Evolutionary conservation across 345 rosid genomes (phyloP), one percentile per base, ranked within the genome.

Genomic region (Eutrema japonicum): DNA sequence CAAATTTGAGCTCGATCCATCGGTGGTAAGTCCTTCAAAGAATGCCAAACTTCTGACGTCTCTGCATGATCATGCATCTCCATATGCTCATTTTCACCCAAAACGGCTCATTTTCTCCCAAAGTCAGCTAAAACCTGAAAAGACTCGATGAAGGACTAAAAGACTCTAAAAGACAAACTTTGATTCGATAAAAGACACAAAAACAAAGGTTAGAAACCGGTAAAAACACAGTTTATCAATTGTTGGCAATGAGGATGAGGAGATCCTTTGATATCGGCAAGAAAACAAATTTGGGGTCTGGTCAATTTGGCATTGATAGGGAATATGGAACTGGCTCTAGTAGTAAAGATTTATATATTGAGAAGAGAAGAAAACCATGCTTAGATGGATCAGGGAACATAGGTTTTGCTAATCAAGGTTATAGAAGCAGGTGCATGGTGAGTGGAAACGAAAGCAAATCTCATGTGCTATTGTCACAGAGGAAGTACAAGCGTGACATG

Each of bases 251-350:
- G 71, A 76, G 77, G 71, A 73, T 43, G 72, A 78, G 79, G 71
- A 74, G 67, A 47, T 75, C n/a, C 14, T 72, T 66, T 52, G 84
- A 79, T 55, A 38, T 76, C 10, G 76, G 70, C 3, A 71, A 82
- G 14, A 82, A 84, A 71, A 82, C 82, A 64, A 66, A 74, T 79
- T 52, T 80, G 72, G 87, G 82, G 68, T 81, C 89, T 38, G 82
- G 61, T 52, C 76, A 79, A 59, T 71, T 80, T 70, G 80, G 86
- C 52, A 46, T 67, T 65, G 83, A 69, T 38, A 78, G 79, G 77
- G 88, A 87, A 27, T 85, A 77, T 30, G 86, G 81, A 60, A 62
- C 75, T 52, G 88, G 89, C 52, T 81, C 83, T 1, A 86, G 87
- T 0, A 86, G 89, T 59, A 77, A 85, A 70, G 81, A 82, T 61